Percentiles rank a stretch among this genome's conserved stretches.
These are phyloP conservation scores for Camelina neglecta DNA, from an alignment of 345 rosid species.

Conservation along the genomic window DNA sequence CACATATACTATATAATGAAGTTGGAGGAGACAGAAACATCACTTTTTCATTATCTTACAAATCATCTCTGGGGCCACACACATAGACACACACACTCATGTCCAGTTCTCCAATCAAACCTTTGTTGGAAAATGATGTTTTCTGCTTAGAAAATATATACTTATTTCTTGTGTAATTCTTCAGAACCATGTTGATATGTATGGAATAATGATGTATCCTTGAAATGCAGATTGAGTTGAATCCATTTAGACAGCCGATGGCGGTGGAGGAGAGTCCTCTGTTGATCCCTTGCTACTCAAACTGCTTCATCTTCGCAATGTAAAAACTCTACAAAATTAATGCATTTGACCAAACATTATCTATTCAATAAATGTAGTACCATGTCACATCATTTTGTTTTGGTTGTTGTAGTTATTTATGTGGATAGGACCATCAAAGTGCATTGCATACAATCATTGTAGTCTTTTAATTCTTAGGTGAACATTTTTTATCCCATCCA, in stretches of 20 bases:
- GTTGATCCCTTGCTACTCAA: conserved; percentile 87
- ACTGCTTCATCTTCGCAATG: conserved; percentile 84
- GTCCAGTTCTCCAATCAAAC: conserved; percentile 31
- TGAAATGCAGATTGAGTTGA: conserved; percentile 68
- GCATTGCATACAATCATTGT: conserved; percentile 28
- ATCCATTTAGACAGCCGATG: conserved; percentile 97
- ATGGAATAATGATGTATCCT: neutral
- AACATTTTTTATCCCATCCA: neutral
- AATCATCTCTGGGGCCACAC: conserved; percentile 16
- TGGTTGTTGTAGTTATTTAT: conserved; percentile 40
- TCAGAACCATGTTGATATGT: conserved; percentile 1
- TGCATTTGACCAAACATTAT: neutral
- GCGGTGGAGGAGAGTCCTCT: conserved; percentile 72
- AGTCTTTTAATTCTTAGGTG: conserved; percentile 20
- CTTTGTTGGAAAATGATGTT: conserved; percentile 22
- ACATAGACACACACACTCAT: neutral
- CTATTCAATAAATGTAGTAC: conserved; percentile 9
- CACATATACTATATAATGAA: conserved; percentile 28
- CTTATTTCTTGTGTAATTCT: neutral
- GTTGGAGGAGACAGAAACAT: conserved; percentile 11
- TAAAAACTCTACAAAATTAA: conserved; percentile 12
- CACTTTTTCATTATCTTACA: conserved; percentile 6
- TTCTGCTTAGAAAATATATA: neutral
- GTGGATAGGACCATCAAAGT: conserved; percentile 36
- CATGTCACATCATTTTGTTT: conserved; percentile 21